Base-by-base conservation (phyloP, 495 filamentous ascomycete genomes). In the Acidomyces sp. region DNA sequence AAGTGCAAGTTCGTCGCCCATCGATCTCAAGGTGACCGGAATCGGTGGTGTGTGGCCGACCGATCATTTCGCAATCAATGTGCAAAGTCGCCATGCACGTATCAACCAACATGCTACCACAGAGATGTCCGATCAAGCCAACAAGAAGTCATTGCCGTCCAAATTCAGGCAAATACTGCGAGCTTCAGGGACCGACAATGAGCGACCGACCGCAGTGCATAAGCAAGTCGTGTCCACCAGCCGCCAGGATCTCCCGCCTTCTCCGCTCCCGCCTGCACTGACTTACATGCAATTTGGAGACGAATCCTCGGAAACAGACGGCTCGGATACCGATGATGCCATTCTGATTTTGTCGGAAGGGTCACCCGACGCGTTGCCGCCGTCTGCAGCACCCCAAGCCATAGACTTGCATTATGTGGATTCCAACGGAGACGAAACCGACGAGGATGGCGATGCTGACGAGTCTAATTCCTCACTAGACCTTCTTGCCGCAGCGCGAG, bases 1-100 rank as follows among this genome's bases (percentile, higher is more conserved):
- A 6, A 9, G 0, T 9, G 17, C 28, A 27, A 37, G 17, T 27
- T 34, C 21, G 47, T 48, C 4, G 10, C 35, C 55, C 35, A 37
- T 63, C 21, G 52, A 63, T 6, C 62, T 84, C 27, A 69, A 75
- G 44, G 74, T 71, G 2, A 77, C 74, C 36, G 79, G 79, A 9
- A 49, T 82, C 15, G 76, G 77, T 17, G 75, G 74, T 23, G 69
- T 79, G 15, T 65, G 63, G 32, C 78, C 77, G 1, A 69, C 71
- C 29, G 80, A 85, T 55, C 74, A 83, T 46, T 83, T 83, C 51
- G 56, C 64, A 3, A 56, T 82, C 20, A 49, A 65, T 15, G 73
- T 81, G 4, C 54, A 62, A 23, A 71, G 69, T 2, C 62, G 63
- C 13, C 66, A 72, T 33, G 31, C 23, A 16, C 46, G 39, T 3